phyloP scores from a whole-genome alignment of 2,329 filamentous ascomycete genomes.

The Pezicula rhizophila region DNA sequence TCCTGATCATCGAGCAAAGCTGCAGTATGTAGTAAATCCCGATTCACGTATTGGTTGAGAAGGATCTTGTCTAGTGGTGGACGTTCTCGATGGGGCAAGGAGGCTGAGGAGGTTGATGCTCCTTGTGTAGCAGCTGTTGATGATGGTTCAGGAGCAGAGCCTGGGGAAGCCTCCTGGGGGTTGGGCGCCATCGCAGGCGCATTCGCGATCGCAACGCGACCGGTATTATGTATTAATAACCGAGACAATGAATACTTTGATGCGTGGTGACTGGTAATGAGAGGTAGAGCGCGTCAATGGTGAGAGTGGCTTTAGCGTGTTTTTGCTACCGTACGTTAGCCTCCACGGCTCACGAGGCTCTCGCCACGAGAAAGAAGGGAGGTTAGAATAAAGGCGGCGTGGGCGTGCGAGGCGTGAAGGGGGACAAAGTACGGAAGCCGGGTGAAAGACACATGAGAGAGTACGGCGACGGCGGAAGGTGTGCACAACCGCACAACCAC shows the following conservation, averaged over 20 bases:
- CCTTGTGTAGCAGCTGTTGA: constrained; percentile 11
- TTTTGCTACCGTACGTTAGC: too few species aligned
- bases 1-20: constrained; percentile 43
- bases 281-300: neutral
- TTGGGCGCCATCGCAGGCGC: constrained; percentile 27
- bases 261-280: constrained; percentile 1
- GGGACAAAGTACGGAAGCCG: too few species aligned
- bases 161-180: constrained; percentile 19
- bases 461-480: too few species aligned
- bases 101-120: constrained; percentile 5
- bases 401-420: too few species aligned
- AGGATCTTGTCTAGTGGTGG: constrained; percentile 39
- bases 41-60: constrained; percentile 58
- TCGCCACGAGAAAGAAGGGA: too few species aligned
- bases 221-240: constrained; percentile 1
- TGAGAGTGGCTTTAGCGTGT: too few species aligned
- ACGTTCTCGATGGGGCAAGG: constrained; percentile 22
- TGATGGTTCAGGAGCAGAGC: constrained; percentile 13
- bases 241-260: neutral
- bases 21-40: constrained; percentile 53
- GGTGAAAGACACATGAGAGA: too few species aligned
- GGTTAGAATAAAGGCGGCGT: too few species aligned
- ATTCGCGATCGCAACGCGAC: constrained; percentile 23
- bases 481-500: too few species aligned
- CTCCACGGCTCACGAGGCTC: too few species aligned